Conservation (phyloP, 1,284 basidiomycete species). For the Boletellus deceptivus region DNA sequence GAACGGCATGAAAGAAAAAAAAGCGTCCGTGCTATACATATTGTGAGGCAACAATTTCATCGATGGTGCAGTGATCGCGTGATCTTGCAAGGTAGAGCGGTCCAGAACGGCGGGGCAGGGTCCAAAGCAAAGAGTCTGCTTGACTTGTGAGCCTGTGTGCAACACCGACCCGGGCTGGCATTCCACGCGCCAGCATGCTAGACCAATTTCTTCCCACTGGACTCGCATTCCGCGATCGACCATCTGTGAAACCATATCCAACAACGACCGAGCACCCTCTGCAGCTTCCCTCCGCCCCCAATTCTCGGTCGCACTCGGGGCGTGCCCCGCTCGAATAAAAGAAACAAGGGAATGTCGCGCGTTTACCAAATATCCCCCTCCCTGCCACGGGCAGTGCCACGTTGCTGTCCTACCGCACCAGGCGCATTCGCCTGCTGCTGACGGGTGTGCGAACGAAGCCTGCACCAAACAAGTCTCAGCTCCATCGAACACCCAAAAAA, state of each 20-base stretch:
- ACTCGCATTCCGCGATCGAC: conserved; percentile 33
- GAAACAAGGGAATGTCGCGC: conserved; percentile 38
- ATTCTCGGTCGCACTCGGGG: conserved; percentile 61
- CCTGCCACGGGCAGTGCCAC: conserved; percentile 52
- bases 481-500: conserved; percentile 14
- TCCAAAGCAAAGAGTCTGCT: conserved; percentile 12
- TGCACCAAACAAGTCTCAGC: conserved; percentile 31
- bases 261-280: conserved; percentile 51
- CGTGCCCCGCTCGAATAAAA: conserved; percentile 46
- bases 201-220: conserved; percentile 30
- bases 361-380: conserved; percentile 76
- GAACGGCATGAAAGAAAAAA: conserved; percentile 53
- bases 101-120: conserved; percentile 16
- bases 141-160: conserved; percentile 19
- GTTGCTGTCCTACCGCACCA: conserved; percentile 62
- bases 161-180: conserved; percentile 19
- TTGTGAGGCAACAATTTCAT: conserved; percentile 34
- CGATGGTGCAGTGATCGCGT: conserved; percentile 22
- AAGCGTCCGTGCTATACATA: conserved; percentile 65
- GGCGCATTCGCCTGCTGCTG: conserved; percentile 61
- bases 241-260: conserved; percentile 38
- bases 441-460: conserved; percentile 82
- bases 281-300: conserved; percentile 57
- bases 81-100: conserved; percentile 23
- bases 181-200: conserved; percentile 46